A percentile compares a stretch with the other conserved stretches of the same genome.
Conservation (phyloP, 2,329 filamentous ascomycete genomes). For the Thelonectria discophora region DNA sequence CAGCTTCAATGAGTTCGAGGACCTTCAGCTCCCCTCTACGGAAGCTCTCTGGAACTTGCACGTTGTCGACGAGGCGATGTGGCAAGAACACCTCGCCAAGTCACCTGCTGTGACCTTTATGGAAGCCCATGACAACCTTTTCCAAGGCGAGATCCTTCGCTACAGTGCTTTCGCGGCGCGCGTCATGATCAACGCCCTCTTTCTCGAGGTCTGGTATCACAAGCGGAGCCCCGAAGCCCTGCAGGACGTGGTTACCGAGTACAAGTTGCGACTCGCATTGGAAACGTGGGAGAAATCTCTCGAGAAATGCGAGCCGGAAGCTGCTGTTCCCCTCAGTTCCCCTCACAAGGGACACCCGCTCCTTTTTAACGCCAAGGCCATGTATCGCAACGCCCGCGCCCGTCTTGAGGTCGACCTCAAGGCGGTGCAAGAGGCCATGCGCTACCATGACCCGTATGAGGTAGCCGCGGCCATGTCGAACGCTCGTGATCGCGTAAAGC, state of each 20-base stretch:
- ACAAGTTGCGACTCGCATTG: conserved; percentile 92
- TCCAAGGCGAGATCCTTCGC: conserved; percentile 87
- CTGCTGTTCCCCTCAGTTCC: conserved; percentile 87
- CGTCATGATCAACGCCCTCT: conserved; percentile 98
- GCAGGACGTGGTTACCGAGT: conserved; percentile 97
- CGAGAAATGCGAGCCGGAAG: conserved; percentile 91
- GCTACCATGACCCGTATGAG: conserved; percentile 97
- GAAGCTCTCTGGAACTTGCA: conserved; percentile 94
- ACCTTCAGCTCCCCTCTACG: conserved; percentile 88
- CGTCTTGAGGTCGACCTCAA: conserved; percentile 96
- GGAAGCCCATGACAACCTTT: conserved; percentile 92
- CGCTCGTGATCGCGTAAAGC: conserved; percentile 91
- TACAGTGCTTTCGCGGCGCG: conserved; percentile 98
- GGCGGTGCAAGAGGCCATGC: conserved; percentile 92
- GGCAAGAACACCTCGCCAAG: conserved; percentile 79
- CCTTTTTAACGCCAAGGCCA: conserved; percentile 97
- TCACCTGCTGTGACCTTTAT: conserved; percentile 86
- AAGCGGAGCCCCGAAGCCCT: conserved; percentile 97
- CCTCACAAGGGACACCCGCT: conserved; percentile 96
- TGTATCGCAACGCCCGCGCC: conserved; percentile 93
- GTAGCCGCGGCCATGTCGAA: conserved; percentile 97
- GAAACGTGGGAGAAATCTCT: conserved; percentile 99
- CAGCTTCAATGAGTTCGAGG: conserved; percentile 97
- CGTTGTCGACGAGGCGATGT: conserved; percentile 78
- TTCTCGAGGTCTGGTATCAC: conserved; percentile 98